These are phyloP conservation scores for Lyophyllum semitale DNA, from an alignment of 768 basidiomycete genomes.

Conservation along the genomic window DNA sequence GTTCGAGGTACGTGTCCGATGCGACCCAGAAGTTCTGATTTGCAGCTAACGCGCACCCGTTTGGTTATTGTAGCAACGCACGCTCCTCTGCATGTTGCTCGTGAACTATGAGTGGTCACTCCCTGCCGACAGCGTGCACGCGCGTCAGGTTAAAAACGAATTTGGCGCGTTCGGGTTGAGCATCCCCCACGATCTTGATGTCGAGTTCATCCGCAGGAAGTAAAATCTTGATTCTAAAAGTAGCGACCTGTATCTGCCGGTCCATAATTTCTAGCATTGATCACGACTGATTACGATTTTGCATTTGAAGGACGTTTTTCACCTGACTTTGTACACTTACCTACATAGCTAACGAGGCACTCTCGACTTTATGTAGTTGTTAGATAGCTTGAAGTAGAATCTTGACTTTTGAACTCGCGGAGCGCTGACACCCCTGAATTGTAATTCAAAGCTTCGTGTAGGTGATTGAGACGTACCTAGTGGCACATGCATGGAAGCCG, in stretches of 20 bases:
- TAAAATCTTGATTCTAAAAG: neutral
- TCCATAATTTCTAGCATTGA: neutral
- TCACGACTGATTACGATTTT: too few relatives aligned
- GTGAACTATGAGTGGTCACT: constrained; percentile 34
- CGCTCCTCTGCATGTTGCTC: constrained; percentile 34
- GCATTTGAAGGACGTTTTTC: too few relatives aligned
- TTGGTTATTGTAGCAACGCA: constrained; percentile 29
- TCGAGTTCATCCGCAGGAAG: constrained; percentile 25
- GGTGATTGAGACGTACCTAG: too few relatives aligned
- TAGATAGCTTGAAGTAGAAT: too few relatives aligned
- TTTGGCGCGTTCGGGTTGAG: constrained; percentile 36
- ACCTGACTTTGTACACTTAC: too few relatives aligned
- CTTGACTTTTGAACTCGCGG: too few relatives aligned
- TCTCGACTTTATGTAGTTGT: too few relatives aligned
- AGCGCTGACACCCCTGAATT: too few relatives aligned
- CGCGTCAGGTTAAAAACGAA: constrained; percentile 28
- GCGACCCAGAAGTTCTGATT: neutral
- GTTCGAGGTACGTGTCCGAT: constrained; percentile 18
- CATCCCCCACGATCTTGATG: constrained; percentile 32
- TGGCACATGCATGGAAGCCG: too few relatives aligned
- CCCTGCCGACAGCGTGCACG: constrained; percentile 27
- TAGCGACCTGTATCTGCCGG: neutral
- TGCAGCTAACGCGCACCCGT: neutral
- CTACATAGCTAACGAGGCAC: too few relatives aligned
- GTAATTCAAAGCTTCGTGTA: too few relatives aligned